Evolutionary conservation across 2,329 filamentous ascomycete genomes (phyloP), one percentile per base, ranked within the genome.

Genomic region (Pseudogymnoascus sp.): DNA sequence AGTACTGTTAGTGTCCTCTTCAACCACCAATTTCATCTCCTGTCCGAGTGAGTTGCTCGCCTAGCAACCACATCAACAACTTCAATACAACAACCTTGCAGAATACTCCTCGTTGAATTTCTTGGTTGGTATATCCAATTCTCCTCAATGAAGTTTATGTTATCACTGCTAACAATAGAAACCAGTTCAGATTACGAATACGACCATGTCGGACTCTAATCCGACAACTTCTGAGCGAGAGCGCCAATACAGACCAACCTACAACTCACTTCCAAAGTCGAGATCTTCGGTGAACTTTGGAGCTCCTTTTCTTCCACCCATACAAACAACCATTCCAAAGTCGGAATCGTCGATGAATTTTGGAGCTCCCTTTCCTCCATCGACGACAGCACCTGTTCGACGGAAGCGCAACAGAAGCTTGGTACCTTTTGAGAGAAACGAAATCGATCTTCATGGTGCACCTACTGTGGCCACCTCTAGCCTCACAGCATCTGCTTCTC

Each of bases 401-500:
- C 4, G 67, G 65, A 66, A 25, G 70, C 69, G 60, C 65, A 68
- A 67, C 64, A 68, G 37, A 61, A 66, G 51, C 62, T 64, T 25
- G 62, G 60, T 37, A 64, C 66, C 48, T 63, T 69, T 25, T 65
- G 67, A 43, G 70, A 69, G 65, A 64, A 25, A 37, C 19, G 34
- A 16, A 28, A 23, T 39, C 37, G 37, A 28, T 13, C 61, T 68
- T 14, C 65, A 67, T 16, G 67, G 68, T 51, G 37, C 62, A 21
- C 67, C 68, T 61, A 70, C 68, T n/a, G 63, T 67, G 45, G 68
- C 68, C 36, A 66, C 62, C 31, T 68, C 67, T 11, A 31, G 34
- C 7, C 60, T 70, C 7, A 68, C 68, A 31, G 67, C 64, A n/a
- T 70, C 68, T 37, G 64, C 60, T n/a, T 70, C 68, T 8, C 63